Conservation (phyloP, 192 early-diverging fungal genomes). For the Thamnidium elegans region DNA sequence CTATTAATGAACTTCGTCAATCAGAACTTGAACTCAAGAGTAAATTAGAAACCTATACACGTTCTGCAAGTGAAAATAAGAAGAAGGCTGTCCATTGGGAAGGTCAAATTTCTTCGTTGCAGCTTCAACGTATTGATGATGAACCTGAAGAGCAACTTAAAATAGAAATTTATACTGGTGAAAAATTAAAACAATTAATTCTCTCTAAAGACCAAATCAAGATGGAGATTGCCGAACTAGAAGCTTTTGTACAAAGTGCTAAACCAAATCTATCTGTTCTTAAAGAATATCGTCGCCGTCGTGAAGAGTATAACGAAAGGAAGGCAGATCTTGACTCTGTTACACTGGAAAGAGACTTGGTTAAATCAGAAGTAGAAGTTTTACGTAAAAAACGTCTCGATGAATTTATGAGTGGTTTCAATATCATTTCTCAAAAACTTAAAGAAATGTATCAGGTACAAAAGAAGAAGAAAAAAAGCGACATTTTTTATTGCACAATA, state of each 20-base stretch:
- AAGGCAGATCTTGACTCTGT: slow-evolving; percentile 74
- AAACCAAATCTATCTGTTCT: slow-evolving; percentile 88
- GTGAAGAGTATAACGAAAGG: slow-evolving; percentile 68
- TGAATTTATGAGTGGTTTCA: slow-evolving; percentile 97
- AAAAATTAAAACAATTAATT: slow-evolving; percentile 65
- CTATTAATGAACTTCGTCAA: slow-evolving; percentile 65
- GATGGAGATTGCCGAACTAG: slow-evolving; percentile 65
- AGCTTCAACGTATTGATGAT: slow-evolving; percentile 53
- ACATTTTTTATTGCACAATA: background rate
- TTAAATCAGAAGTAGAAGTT: slow-evolving; percentile 71
- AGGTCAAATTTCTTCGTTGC: slow-evolving; percentile 40
- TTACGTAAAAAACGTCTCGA: slow-evolving; percentile 76
- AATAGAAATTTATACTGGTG: slow-evolving; percentile 55
- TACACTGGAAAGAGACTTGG: slow-evolving; percentile 68
- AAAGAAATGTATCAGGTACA: slow-evolving; percentile 98
- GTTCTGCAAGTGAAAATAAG: slow-evolving; percentile 53
- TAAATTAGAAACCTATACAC: slow-evolving; percentile 64
- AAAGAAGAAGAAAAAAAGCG: too few relatives aligned
- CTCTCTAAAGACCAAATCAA: slow-evolving; percentile 54
- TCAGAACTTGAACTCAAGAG: slow-evolving; percentile 62
- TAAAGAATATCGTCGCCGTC: slow-evolving; percentile 79
- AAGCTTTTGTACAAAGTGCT: slow-evolving; percentile 48
- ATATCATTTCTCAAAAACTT: slow-evolving; percentile 85
- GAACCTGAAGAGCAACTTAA: slow-evolving; percentile 41
- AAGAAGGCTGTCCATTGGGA: slow-evolving; percentile 58